Conservation (phyloP, 1,284 basidiomycete genomes). For the Leucoagaricus sp. region DNA sequence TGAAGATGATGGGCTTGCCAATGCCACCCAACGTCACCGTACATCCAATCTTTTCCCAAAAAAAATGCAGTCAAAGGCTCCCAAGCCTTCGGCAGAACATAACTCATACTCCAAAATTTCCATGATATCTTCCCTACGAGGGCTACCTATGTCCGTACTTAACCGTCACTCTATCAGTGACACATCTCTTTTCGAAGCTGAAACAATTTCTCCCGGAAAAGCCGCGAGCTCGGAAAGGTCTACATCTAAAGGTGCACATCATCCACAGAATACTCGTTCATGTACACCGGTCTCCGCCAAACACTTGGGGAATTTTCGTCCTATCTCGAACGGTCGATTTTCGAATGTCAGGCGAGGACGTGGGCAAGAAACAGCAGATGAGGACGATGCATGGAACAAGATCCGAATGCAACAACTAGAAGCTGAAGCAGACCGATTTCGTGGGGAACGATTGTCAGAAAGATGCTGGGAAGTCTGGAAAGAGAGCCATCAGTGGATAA, state of each 20-base stretch:
- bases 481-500: conserved; percentile 66
- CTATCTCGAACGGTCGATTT: neutral
- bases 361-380: conserved; percentile 52
- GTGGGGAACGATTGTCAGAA: conserved; percentile 60
- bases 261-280: neutral
- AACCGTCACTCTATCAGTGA: conserved; percentile 6
- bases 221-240: conserved; percentile 7
- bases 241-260: neutral
- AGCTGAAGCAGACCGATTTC: conserved; percentile 67
- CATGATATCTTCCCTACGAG: conserved; percentile 5
- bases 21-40: conserved; percentile 15
- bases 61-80: neutral
- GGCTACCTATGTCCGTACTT: neutral
- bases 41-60: conserved; percentile 11
- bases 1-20: conserved; percentile 24
- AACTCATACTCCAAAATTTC: neutral
- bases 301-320: neutral
- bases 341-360: conserved; percentile 15
- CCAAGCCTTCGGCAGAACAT: neutral
- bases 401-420: conserved; percentile 70
- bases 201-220: conserved; percentile 9
- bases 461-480: conserved; percentile 74
- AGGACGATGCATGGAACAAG: conserved; percentile 76
- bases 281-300: neutral
- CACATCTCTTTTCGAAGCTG: conserved; percentile 7